Evolutionary conservation across 441 rosid species (phyloP).

Genomic region (Gossypium lobatum): DNA sequence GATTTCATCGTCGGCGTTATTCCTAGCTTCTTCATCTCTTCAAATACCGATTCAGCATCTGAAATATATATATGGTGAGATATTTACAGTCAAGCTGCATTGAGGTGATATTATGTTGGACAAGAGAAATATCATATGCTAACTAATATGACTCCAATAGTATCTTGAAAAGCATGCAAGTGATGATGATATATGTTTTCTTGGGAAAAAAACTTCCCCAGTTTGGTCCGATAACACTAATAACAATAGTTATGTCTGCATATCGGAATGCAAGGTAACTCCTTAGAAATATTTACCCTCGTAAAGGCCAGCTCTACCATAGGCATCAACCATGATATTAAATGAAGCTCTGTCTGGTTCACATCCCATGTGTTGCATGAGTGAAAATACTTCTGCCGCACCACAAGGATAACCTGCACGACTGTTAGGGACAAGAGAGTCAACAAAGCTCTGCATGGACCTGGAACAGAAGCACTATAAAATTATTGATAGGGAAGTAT

Average conservation of each 20-base stretch:
- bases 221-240: no score
- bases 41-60: conserved; percentile 80
- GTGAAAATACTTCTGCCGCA: conserved; percentile 86
- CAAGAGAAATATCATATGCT: background rate
- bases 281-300: conserved; percentile 39
- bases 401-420: conserved; percentile 90
- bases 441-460: background rate
- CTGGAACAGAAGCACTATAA: background rate
- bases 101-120: background rate
- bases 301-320: conserved; percentile 78
- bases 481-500: background rate
- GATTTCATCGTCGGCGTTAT: conserved; percentile 86
- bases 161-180: background rate
- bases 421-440: conserved; percentile 35
- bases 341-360: conserved; percentile 93
- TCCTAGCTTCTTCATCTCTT: conserved; percentile 74
- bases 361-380: conserved; percentile 89
- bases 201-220: no score
- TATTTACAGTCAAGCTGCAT: background rate
- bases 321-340: conserved; percentile 90
- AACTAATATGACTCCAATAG: background rate
- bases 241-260: no score
- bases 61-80: conserved; percentile 7
- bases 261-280: background rate
- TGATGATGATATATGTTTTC: background rate